A percentile compares a stretch with the other conserved stretches of the same genome.
Evolutionary conservation across 805 yeast species (phyloP).

Genomic region (Wickerhamiella brachini): DNA sequence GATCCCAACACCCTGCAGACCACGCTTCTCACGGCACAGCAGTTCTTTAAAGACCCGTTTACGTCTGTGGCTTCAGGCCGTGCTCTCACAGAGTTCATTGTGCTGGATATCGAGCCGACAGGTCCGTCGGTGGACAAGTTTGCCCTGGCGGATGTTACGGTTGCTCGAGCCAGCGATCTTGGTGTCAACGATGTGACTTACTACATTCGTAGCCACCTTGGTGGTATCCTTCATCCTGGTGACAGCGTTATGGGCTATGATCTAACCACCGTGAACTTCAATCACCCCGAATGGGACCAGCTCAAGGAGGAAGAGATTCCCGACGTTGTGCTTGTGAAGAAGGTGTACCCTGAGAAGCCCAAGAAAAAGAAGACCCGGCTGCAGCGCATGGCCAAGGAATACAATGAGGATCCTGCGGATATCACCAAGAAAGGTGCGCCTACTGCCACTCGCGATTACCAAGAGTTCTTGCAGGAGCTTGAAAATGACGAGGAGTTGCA

Average conservation of each 20-base stretch:
- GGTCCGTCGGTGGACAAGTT: constrained; percentile 64
- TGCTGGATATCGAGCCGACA: constrained; percentile 86
- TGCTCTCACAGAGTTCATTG: constrained; percentile 73
- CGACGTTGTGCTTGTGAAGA: constrained; percentile 79
- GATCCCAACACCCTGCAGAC: constrained; percentile 73
- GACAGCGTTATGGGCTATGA: constrained; percentile 90
- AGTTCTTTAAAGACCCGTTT: constrained; percentile 78
- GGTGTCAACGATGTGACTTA: constrained; percentile 74
- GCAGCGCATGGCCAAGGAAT: constrained; percentile 96
- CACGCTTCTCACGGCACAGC: constrained; percentile 55
- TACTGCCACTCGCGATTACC: constrained; percentile 37
- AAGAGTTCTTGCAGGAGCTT: constrained; percentile 77
- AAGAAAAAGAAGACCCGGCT: constrained; percentile 78
- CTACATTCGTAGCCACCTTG: constrained; percentile 81
- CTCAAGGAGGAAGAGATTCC: constrained; percentile 32
- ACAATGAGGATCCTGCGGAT: constrained; percentile 70
- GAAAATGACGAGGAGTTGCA: constrained; percentile 82
- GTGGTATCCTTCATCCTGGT: constrained; percentile 91
- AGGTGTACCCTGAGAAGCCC: constrained; percentile 72
- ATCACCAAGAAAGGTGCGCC: constrained; percentile 64
- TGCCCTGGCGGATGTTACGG: constrained; percentile 79
- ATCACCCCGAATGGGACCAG: constrained; percentile 31
- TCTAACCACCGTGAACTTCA: constrained; percentile 72
- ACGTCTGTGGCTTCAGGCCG: constrained; percentile 52
- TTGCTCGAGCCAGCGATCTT: constrained; percentile 79